Conservation (phyloP, 108 stramenopile species). For the Pinguiococcus pyrenoidosus region DNA sequence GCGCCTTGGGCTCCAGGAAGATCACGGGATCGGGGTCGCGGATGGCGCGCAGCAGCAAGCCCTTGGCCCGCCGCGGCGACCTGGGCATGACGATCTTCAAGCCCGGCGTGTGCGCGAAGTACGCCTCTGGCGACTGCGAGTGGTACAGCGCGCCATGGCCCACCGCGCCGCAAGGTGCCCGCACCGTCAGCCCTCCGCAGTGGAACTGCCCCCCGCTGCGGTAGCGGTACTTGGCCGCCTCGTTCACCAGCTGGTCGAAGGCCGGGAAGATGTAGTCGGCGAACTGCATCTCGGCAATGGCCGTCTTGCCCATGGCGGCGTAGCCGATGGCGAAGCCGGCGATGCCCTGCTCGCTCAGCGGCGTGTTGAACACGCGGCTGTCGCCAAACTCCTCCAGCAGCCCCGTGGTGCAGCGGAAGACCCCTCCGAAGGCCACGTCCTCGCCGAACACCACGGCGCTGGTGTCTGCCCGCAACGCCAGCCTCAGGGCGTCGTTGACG, state of each 20-base stretch:
- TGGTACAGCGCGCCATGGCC: slow-evolving; percentile 78
- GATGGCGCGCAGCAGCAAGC: slow-evolving; percentile 69
- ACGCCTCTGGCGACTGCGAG: slow-evolving; percentile 86
- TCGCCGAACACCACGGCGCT: slow-evolving; percentile 77
- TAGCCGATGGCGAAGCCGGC: slow-evolving; percentile 86
- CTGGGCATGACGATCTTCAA: slow-evolving; percentile 85
- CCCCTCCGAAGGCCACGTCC: slow-evolving; percentile 95
- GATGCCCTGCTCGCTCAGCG: slow-evolving; percentile 49
- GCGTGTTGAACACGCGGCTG: slow-evolving; percentile 77
- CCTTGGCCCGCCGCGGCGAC: slow-evolving; percentile 77
- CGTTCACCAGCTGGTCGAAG: slow-evolving; percentile 91
- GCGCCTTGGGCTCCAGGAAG: slow-evolving; percentile 91
- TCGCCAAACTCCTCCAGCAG: slow-evolving; percentile 62
- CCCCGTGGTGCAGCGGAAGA: slow-evolving; percentile 75
- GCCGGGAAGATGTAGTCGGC: slow-evolving; percentile 85
- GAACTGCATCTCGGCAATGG: slow-evolving; percentile 95
- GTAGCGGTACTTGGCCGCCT: slow-evolving; percentile 89
- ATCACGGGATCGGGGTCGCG: slow-evolving; percentile 81
- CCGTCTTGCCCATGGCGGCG: slow-evolving; percentile 78
- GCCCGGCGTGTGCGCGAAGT: slow-evolving; percentile 84
- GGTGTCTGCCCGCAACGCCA: slow-evolving; percentile 46
- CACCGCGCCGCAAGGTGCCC: slow-evolving; percentile 85
- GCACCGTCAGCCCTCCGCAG: slow-evolving; percentile 80
- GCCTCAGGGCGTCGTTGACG: slow-evolving; percentile 32
- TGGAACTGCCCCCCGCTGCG: slow-evolving; percentile 87